Conservation (phyloP, 2,329 filamentous ascomycete genomes). For the Nemania diffusa region DNA sequence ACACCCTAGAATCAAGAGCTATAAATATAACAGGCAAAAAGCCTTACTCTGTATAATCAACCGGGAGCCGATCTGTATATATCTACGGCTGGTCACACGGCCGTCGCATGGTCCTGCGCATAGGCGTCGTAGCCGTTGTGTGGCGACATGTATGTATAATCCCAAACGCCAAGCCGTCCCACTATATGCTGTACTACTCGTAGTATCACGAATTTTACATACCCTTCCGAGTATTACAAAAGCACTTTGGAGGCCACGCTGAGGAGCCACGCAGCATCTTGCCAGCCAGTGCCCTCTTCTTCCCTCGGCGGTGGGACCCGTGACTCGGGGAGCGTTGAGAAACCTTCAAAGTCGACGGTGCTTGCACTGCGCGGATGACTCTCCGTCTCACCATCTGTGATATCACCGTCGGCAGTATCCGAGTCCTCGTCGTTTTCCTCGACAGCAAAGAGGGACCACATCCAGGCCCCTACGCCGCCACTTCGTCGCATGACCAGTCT, state of each 20-base stretch:
- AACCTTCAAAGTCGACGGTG: conserved; percentile 55
- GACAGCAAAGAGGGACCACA: conserved; percentile 72
- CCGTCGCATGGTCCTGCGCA: conserved; percentile 18
- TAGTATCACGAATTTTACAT: conserved; percentile 9
- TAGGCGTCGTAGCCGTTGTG: conserved; percentile 3
- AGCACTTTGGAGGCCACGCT: conserved; percentile 72
- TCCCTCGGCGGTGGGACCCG: conserved; percentile 60
- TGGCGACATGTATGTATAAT: neutral
- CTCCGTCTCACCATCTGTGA: conserved; percentile 53
- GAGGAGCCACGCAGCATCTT: conserved; percentile 74
- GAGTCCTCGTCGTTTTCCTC: conserved; percentile 68
- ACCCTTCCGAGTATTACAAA: conserved; percentile 53
- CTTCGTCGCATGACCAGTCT: conserved; percentile 65
- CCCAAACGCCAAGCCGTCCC: conserved; percentile 6
- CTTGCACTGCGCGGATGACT: conserved; percentile 52
- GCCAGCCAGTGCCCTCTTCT: conserved; percentile 69
- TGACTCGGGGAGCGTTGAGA: conserved; percentile 56
- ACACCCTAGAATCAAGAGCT: neutral
- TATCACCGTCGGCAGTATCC: conserved; percentile 52
- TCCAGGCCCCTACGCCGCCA: conserved; percentile 66
- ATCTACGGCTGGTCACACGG: conserved; percentile 21
- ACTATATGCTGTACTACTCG: conserved; percentile 10
- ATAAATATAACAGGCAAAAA: conserved; percentile 12
- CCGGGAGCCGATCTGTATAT: conserved; percentile 19
- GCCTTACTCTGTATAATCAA: conserved; percentile 1